Evolutionary conservation across 2,329 filamentous ascomycete genomes (phyloP), one percentile per base, ranked within the genome.

Genomic region (Fusarium concolor): DNA sequence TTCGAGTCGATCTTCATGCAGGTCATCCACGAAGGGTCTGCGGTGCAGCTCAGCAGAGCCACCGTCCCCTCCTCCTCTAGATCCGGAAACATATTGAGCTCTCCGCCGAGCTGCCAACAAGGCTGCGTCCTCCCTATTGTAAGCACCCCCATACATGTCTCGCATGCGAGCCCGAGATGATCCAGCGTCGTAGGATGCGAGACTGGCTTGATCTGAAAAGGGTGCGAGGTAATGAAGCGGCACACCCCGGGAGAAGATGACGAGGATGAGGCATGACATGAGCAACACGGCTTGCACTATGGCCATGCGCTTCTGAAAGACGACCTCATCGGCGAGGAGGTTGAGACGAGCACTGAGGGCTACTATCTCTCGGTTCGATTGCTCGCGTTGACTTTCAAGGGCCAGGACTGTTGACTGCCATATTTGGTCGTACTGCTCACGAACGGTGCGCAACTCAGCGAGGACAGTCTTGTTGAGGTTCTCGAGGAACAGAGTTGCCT

Each of bases 401-500:
- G 96, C 94, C 56, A 97, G 90, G 22, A 97, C 91, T 12, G 96
- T 97, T 20, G 92, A 95, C 79, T 97, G 94, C 94, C 95, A 98
- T 14, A 98, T 89, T 75, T 97, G 93, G 76, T 98, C 95, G 78
- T 98, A 98, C 77, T 97, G 92, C 60, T 90, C 88, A 52, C 93
- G 88, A 66, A 96, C 91, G 49, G 86, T 88, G 65, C 88, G 88
- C 35, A 97, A 83, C 77, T 99, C 96, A 17, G 87, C 85, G 38
- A 97, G 85, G 2, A 98, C 93, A 0, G 94, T 97, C 45, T 84
- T 85, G 77, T 99, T 99, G n/a, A 99, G 84, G 37, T 89, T 88
- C 62, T 93, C 89, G 15, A 98, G 84, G 75, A 97, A 97, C 3
- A 85, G 84, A 22, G 91, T 90, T 2, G 95, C 93, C 75, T 95